Base-by-base conservation (phyloP, 2,329 filamentous ascomycete genomes). In the Botrytis deweyae region DNA sequence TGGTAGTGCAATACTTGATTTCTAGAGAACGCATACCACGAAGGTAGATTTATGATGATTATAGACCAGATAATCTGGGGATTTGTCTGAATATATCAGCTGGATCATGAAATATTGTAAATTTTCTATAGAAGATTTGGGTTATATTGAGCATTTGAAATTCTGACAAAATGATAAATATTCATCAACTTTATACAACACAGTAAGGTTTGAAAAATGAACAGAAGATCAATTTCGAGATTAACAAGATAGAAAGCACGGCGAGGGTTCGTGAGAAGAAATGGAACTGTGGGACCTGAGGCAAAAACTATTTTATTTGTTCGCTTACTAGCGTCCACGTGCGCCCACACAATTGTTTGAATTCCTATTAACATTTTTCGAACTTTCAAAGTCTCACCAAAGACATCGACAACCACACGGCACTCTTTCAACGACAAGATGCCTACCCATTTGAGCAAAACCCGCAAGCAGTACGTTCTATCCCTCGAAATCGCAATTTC, bases 401-500 rank as follows among this genome's bases (percentile, higher is more conserved):
- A 59, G 72, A 70, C 66, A 73, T 70, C 59, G 55, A 79, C 76
- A 80, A 77, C 67, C 73, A 75, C 73, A 75, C 78, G 77, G 76
- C 77, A 78, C 75, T 74, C 73, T 75, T 75, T 73, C 74, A 78
- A 83, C 84, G 84, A 84, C 86, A 87, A 85, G 83, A 91, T 91
- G 91, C 91, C 91, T 90, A 92, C 91, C 85, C 87, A 90, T 85
- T 87, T 90, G 80, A 88, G 88, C 83, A 92, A 92, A 87, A 93
- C 91, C 85, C 88, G 91, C 86, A 93, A 93, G 89, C 91, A 91
- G 89, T 91, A 90, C 81, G 90, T 90, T 70, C 36, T 29, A 62
- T 72, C 20, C 73, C 66, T 67, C 46, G 65, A 70, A 38, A 46
- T 29, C 70, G 38, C 58, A 66, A 25, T 71, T 36, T 29, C 72